A percentile compares a stretch with the other conserved stretches of the same genome.
Conservation (phyloP, 257 asterid genomes). For the Nicotiana obtusifolia region DNA sequence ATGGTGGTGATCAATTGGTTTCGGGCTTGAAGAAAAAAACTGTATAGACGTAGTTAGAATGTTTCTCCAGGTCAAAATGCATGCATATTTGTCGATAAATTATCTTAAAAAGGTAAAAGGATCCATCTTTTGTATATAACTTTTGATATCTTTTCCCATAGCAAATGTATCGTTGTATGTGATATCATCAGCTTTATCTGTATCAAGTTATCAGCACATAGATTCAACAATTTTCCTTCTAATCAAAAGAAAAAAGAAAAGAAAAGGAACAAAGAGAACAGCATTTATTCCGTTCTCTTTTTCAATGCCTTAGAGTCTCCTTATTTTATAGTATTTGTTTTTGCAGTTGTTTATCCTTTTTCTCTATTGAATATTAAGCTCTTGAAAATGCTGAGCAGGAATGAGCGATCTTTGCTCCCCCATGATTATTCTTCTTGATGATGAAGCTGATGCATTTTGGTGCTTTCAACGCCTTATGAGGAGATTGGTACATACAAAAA, state of each 20-base stretch:
- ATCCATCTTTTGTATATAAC: neutral
- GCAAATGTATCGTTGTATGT: neutral
- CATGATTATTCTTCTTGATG: slow-evolving; percentile 78
- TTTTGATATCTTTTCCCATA: neutral
- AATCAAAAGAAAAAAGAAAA: neutral
- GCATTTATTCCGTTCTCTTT: neutral
- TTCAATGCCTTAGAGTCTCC: neutral
- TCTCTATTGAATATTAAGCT: slow-evolving; percentile 2
- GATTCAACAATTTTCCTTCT: neutral
- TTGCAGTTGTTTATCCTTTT: neutral
- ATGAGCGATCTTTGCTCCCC: slow-evolving; percentile 99
- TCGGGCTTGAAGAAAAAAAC: neutral
- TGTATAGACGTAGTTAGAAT: neutral
- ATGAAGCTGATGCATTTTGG: slow-evolving; percentile 97
- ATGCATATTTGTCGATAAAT: neutral
- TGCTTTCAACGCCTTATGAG: slow-evolving; percentile 89
- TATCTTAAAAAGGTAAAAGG: neutral
- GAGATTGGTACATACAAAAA: slow-evolving; percentile 51
- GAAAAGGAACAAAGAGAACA: neutral
- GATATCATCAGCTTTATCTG: neutral
- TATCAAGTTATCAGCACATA: neutral
- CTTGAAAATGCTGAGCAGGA: slow-evolving; percentile 47
- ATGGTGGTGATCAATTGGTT: neutral
- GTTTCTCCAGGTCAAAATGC: neutral
- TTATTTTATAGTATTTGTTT: neutral